phyloP scores from a whole-genome alignment of 179 eudicot species.

The Heliamphora pulchella region DNA sequence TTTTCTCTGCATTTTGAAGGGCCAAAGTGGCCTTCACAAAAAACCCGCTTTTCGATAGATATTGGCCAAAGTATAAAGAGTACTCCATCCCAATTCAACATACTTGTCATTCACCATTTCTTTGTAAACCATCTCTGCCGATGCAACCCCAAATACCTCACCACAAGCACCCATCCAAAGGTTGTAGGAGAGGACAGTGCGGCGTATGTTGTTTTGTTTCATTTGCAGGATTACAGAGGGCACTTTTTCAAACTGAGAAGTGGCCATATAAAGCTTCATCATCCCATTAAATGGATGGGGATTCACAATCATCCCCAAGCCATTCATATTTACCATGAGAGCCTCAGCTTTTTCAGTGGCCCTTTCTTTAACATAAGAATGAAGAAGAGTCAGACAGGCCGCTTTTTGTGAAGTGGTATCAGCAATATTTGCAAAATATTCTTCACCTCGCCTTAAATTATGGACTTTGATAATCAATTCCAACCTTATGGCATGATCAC shows the following conservation, averaged over 20 bases:
- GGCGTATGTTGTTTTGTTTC: constrained; percentile 25
- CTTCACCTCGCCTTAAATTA: constrained; percentile 21
- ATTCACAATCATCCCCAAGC: constrained; percentile 19
- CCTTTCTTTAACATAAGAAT: constrained; percentile 23
- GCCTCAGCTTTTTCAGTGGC: constrained; percentile 27
- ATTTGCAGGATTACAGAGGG: constrained; percentile 21
- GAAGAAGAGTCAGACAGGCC: constrained; percentile 26
- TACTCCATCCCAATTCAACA: constrained; percentile 31
- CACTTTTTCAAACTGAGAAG: constrained; percentile 24
- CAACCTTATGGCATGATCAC: constrained; percentile 25
- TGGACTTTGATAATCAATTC: constrained; percentile 22
- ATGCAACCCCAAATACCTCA: constrained; percentile 25
- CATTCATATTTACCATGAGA: constrained; percentile 21
- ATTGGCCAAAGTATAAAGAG: constrained; percentile 27
- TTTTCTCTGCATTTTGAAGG: constrained; percentile 24
- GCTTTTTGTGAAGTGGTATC: constrained; percentile 16
- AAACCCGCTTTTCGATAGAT: constrained; percentile 24
- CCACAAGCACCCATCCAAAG: constrained; percentile 30
- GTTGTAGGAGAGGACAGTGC: constrained; percentile 30
- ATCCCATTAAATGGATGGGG: constrained; percentile 32
- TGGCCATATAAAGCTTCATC: constrained; percentile 33
- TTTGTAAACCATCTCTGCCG: constrained; percentile 25
- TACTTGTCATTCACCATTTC: constrained; percentile 21
- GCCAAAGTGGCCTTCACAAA: constrained; percentile 21
- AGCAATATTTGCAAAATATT: constrained; percentile 22